phyloP scores from a whole-genome alignment of 164 flowering plant genomes.

The Tinospora cordifolia region DNA sequence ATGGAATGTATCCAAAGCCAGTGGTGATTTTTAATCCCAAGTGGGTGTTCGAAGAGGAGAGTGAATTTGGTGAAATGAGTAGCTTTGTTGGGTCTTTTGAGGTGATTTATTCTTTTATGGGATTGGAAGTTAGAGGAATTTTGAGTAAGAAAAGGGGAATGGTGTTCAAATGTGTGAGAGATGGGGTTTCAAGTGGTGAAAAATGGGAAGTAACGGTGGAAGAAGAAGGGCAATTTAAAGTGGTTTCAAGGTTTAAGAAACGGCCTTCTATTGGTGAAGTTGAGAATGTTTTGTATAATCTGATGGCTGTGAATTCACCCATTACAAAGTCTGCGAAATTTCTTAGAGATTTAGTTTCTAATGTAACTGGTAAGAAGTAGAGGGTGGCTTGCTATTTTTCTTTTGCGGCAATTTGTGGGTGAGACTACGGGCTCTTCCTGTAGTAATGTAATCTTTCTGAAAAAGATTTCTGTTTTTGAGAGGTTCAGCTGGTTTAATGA shows the following conservation, averaged over 20 bases:
- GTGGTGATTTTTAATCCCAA: conserved; percentile 69
- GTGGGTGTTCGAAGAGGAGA: conserved; percentile 71
- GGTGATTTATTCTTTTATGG: conserved; percentile 77
- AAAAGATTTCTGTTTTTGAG: no score
- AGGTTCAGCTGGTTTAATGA: no score
- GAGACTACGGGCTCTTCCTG: not conserved
- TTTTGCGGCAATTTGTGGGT: not conserved
- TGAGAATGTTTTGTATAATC: conserved; percentile 70
- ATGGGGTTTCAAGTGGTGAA: conserved; percentile 58
- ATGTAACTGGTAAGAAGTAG: conserved; percentile 56
- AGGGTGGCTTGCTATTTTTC: not conserved
- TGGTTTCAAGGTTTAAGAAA: conserved; percentile 51
- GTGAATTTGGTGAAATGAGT: conserved; percentile 38
- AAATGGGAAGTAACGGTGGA: conserved; percentile 67
- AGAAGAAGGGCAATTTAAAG: conserved; percentile 59
- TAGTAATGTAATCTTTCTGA: no score
- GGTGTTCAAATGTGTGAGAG: conserved; percentile 54
- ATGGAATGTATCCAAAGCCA: conserved; percentile 51
- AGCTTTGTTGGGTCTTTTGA: conserved; percentile 67
- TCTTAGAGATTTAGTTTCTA: conserved; percentile 58
- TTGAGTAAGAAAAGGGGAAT: conserved; percentile 64
- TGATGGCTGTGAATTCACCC: conserved; percentile 80
- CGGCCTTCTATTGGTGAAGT: conserved; percentile 68
- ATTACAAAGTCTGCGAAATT: conserved; percentile 77
- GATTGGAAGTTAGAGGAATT: conserved; percentile 68